These are phyloP conservation scores for Globisporangium paroecandrum DNA, from an alignment of 352 stramenopile genomes.

Conservation along the genomic window DNA sequence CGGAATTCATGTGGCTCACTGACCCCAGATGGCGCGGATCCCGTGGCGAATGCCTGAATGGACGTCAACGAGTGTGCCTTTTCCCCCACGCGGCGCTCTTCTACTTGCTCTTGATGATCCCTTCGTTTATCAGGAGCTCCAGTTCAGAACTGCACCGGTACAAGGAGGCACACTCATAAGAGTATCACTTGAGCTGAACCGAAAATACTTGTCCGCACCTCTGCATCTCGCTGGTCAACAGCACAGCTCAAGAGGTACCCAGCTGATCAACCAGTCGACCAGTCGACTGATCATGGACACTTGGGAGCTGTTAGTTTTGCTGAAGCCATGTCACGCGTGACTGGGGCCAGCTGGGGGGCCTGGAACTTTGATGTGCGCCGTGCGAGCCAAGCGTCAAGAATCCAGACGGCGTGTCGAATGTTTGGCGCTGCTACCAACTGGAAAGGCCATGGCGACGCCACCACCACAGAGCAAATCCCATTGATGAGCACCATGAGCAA, in stretches of 20 bases:
- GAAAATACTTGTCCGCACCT: not conserved
- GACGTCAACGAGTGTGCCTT: not conserved
- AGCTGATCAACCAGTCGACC: not conserved
- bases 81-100: not conserved
- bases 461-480: not conserved
- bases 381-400: slow-evolving; percentile 1
- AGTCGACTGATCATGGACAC: not conserved
- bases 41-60: slow-evolving; percentile 2
- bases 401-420: not conserved
- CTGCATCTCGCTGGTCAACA: slow-evolving; percentile 8
- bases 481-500: not conserved
- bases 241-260: not conserved
- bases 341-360: not conserved
- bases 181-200: slow-evolving; percentile 8
- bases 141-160: slow-evolving; percentile 1
- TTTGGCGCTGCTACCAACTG: not conserved
- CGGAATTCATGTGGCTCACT: not conserved
- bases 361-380: not conserved
- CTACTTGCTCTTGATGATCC: not conserved
- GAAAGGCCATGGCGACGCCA: not conserved
- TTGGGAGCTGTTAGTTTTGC: not conserved
- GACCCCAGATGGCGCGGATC: slow-evolving; percentile 1
- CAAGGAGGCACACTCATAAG: slow-evolving; percentile 10
- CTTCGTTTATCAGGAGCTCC: slow-evolving; percentile 6
- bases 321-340: slow-evolving; percentile 1